A percentile compares a stretch with the other conserved stretches of the same genome.
Conservation (phyloP, 2,329 filamentous ascomycete genomes). For the Fusarium chuoi region DNA sequence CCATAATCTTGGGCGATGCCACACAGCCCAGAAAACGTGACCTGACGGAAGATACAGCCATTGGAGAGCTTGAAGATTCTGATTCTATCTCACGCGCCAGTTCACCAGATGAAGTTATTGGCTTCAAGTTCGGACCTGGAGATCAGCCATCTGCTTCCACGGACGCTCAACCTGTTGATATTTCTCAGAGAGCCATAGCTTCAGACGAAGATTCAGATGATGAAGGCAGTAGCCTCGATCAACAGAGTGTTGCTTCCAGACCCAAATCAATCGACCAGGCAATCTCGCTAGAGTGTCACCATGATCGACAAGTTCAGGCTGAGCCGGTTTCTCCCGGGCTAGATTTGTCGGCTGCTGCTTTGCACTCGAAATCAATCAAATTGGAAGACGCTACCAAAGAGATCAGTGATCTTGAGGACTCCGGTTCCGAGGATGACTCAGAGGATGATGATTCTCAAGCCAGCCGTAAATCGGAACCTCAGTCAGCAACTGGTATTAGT, state of each 20-base stretch:
- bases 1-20: not conserved
- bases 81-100: not conserved
- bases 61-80: not conserved
- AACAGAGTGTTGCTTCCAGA: not conserved
- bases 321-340: not conserved
- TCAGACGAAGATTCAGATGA: slow-evolving; percentile 2
- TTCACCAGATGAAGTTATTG: slow-evolving; percentile 1
- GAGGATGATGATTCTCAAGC: slow-evolving; percentile 1
- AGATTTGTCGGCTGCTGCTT: not conserved
- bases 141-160: not conserved
- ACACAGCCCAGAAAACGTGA: not conserved
- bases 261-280: not conserved
- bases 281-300: not conserved
- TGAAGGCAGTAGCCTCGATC: not conserved
- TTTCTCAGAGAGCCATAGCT: not conserved
- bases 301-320: not conserved
- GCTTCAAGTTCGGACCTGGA: not conserved
- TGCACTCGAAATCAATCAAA: not conserved
- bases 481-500: not conserved
- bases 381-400: not conserved
- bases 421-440: slow-evolving; percentile 1
- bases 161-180: not conserved
- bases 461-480: not conserved
- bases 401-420: not conserved
- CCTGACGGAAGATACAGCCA: not conserved